A percentile compares a stretch with the other conserved stretches of the same genome.
Conservation (phyloP, 192 early-diverging fungal species). For the Entomortierella chlamydospora region DNA sequence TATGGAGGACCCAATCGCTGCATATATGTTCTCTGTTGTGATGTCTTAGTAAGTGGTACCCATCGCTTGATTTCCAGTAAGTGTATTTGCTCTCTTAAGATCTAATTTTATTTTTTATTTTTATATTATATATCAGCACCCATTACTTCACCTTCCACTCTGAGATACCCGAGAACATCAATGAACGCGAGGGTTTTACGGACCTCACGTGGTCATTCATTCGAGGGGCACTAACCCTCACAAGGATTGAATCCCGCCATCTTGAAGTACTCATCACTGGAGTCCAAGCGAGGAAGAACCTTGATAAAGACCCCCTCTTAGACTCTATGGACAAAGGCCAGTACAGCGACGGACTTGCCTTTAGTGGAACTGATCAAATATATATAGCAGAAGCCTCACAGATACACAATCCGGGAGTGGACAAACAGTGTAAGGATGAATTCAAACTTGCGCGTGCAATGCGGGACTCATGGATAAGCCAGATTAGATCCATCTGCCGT, state of each 20-base stretch:
- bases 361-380: conserved; percentile 4
- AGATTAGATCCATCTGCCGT: conserved; percentile 19
- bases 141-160: background rate
- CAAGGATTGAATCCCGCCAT: background rate
- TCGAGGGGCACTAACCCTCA: conserved; percentile 13
- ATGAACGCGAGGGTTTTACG: conserved; percentile 20
- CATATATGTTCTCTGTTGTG: conserved; percentile 11
- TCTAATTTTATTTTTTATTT: background rate
- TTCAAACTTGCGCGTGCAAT: conserved; percentile 23
- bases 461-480: conserved; percentile 32
- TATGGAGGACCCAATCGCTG: conserved; percentile 16
- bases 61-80: too few relatives aligned
- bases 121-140: background rate
- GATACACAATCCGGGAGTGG: conserved; percentile 15
- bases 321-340: conserved; percentile 6
- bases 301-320: background rate
- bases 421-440: conserved; percentile 25
- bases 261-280: conserved; percentile 7
- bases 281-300: conserved; percentile 18
- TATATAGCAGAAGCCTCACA: conserved; percentile 11
- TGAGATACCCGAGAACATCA: conserved; percentile 6
- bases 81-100: background rate
- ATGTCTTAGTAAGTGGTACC: conserved; percentile 38
- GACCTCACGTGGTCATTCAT: conserved; percentile 22
- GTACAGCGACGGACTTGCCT: background rate